These are phyloP conservation scores for Mrakia gelida DNA, from an alignment of 768 basidiomycete genomes.

Conservation along the genomic window DNA sequence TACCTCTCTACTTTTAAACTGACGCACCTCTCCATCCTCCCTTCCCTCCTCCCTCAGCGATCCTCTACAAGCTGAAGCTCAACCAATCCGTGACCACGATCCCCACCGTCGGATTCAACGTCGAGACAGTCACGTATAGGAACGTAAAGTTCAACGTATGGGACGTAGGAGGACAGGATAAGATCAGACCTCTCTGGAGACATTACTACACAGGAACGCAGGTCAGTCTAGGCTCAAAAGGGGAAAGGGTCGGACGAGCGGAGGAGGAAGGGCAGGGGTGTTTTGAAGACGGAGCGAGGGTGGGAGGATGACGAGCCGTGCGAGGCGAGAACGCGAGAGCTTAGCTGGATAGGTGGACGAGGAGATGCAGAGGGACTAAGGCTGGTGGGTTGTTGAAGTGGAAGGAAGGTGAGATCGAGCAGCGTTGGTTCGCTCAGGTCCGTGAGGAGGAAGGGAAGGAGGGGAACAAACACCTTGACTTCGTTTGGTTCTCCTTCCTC, in stretches of 20 bases:
- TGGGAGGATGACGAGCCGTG: background rate
- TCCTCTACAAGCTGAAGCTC: constrained; percentile 97
- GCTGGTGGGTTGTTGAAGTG: background rate
- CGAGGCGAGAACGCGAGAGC: too few species aligned
- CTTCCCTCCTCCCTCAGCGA: constrained; percentile 51
- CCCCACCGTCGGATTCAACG: constrained; percentile 98
- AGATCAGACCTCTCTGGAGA: constrained; percentile 96
- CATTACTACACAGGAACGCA: constrained; percentile 99
- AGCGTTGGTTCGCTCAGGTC: background rate
- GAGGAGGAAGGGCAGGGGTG: background rate
- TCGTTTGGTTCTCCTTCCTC: background rate
- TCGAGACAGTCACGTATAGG: constrained; percentile 98
- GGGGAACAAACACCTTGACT: background rate
- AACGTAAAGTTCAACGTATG: constrained; percentile 85
- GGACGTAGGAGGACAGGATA: constrained; percentile 99
- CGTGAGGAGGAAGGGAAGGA: background rate
- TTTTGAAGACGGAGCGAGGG: background rate
- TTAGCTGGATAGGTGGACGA: too few species aligned
- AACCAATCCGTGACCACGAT: constrained; percentile 99
- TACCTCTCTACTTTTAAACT: background rate
- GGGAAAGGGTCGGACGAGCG: background rate
- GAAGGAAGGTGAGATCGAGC: background rate
- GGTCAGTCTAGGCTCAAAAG: constrained; percentile 34
- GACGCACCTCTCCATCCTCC: background rate
- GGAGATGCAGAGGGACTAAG: background rate